Conservation (phyloP, 129 eudicot species). For the Silybum marianum region DNA sequence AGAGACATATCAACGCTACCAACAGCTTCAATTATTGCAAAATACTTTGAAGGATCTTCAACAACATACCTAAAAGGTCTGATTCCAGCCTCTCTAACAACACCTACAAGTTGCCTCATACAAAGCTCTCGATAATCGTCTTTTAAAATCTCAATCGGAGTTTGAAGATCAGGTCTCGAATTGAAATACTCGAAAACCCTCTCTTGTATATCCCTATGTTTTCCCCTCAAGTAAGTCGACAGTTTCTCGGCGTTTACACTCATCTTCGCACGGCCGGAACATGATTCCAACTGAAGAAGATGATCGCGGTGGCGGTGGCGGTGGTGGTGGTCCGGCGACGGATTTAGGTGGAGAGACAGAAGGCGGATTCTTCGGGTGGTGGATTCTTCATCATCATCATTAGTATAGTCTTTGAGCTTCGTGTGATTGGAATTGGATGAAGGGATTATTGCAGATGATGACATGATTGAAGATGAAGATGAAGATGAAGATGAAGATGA, state of each 20-base stretch:
- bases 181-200: conserved; percentile 68
- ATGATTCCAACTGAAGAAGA: conserved; percentile 29
- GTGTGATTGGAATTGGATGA: conserved; percentile 10
- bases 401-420: background rate
- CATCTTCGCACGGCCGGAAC: conserved; percentile 55
- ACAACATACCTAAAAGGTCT: conserved; percentile 66
- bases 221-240: conserved; percentile 66
- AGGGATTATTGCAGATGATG: conserved; percentile 25
- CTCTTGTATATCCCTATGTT: conserved; percentile 75
- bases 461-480: conserved; percentile 25
- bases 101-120: conserved; percentile 65
- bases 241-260: conserved; percentile 41
- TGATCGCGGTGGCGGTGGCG: background rate
- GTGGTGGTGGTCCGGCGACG: conserved; percentile 11
- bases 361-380: conserved; percentile 59
- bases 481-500: background rate
- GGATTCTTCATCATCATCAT: conserved; percentile 34
- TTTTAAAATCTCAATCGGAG: conserved; percentile 82
- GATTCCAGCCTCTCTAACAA: conserved; percentile 83
- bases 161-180: conserved; percentile 77
- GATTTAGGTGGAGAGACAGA: conserved; percentile 66
- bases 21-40: conserved; percentile 82
- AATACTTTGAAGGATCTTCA: conserved; percentile 86
- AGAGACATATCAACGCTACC: conserved; percentile 93
- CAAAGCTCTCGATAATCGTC: conserved; percentile 89